Base-by-base conservation (phyloP, 441 rosid species). In the Brassica hybrid region DNA sequence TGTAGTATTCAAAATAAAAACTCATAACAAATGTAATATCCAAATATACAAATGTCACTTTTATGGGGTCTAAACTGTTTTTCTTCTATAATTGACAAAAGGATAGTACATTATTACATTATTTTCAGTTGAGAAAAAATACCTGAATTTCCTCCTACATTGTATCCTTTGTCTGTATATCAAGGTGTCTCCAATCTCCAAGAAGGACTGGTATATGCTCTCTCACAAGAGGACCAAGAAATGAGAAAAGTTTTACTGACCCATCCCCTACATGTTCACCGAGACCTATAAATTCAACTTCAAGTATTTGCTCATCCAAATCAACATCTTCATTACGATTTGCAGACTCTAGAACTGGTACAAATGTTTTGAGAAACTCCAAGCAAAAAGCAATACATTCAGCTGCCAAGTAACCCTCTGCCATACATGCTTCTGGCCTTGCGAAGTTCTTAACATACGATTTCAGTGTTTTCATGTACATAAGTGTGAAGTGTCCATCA, bases 251-350 rank as follows among this genome's bases (percentile, higher is more conserved):
- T 45, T 6, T 45, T 45, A 12, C 16, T 45, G 17, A 45, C 5
- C 54, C 54, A 13, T 12, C 16, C 16, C 54, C 54, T 45, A 13
- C 16, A 45, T 45, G 54, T 45, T 45, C 17, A 12, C 54, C 54
- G 16, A 45, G 16, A 45, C 5, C 3, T 12, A 13, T 3, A 13
- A 45, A 45, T 45, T 45, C 16, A 12, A 45, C 52, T 69, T 56
- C 52, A 56, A 56, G 34, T 12, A 34, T 19, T 8, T 6, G 12
- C 2, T 69, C 52, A 56, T 34, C 19, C 9, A 13, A 14, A 3
- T 32, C 73, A 18, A 69, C 30, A 54, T 69, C 63, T 69, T 69
- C 72, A 30, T 69, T 69, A 7, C 43, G 72, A 10, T 25, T 54
- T 11, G 8, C n/a, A 11, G 50, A 0, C 10, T 69, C 52, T 32